Percentiles rank a stretch among this genome's conserved stretches.
phyloP scores from a whole-genome alignment of 805 yeast species.

The Dipodascus albidus region DNA sequence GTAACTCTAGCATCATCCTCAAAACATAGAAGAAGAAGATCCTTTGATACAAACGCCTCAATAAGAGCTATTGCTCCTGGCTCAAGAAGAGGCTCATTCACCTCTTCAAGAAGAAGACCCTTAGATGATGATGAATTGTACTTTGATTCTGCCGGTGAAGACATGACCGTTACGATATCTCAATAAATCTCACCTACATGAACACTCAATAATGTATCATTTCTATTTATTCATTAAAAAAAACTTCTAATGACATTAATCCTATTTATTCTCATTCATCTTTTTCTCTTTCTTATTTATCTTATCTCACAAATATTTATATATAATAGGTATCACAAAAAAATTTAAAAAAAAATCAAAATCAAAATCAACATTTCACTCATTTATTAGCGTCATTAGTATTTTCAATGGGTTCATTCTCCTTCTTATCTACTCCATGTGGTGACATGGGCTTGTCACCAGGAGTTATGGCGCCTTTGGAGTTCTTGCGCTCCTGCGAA shows the following conservation, averaged over 20 bases:
- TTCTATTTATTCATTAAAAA: too few species aligned
- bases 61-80: slow-evolving; percentile 27
- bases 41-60: slow-evolving; percentile 28
- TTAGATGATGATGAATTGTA: not conserved
- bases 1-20: slow-evolving; percentile 28
- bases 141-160: not conserved
- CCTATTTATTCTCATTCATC: not conserved
- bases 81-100: slow-evolving; percentile 10
- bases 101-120: not conserved
- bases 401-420: not conserved
- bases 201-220: too few species aligned
- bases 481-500: not conserved
- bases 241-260: too few species aligned
- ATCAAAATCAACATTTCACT: too few species aligned
- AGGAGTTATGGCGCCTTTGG: not conserved
- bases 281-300: not conserved
- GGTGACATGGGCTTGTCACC: not conserved
- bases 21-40: slow-evolving; percentile 18
- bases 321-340: too few species aligned
- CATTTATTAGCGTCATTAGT: not conserved
- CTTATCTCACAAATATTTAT: not conserved
- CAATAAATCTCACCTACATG: too few species aligned
- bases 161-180: not conserved
- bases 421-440: not conserved
- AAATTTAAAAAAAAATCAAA: too few species aligned